Base-by-base conservation (phyloP, 2,329 filamentous ascomycete genomes). In the Colletotrichum sp. region DNA sequence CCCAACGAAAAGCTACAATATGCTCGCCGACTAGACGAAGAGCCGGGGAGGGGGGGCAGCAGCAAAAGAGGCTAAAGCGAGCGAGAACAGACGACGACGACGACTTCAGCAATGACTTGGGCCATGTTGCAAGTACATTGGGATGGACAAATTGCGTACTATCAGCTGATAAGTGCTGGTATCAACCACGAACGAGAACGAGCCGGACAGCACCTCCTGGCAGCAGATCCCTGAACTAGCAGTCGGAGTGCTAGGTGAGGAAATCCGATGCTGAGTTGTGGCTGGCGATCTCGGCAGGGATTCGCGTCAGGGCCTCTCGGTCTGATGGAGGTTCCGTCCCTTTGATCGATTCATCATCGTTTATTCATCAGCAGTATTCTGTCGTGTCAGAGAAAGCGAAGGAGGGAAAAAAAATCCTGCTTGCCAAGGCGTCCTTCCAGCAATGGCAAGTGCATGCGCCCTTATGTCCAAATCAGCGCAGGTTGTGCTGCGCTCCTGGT, bases 221-320 rank as follows among this genome's bases (percentile, higher is more conserved):
- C 26, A 14, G 18, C 65, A 70, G 34, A 70, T 76, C 71, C 74
- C 43, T 69, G 71, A 21, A 70, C 36, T 26, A 67, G 71, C 61
- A 71, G 74, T 67, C 74, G 76, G 67, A 73, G 64, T 76, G 58
- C 67, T 76, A 65, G n/a, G 58, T 69, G 34, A 69, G 76, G 76
- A 70, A 75, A 75, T 56, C 76, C 76, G 74, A 77, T 68, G 73
- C 63, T 76, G 59, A 67, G 43, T 64, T 71, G 71, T 77, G 74
- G 76, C 71, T 76, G 76, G 68, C 76, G 74, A 77, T 76, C 76
- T 62, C 59, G 62, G 34, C 76, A 77, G 74, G 74, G 76, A 59
- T 76, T 61, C 66, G 43, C 28, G 43, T 73, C 65, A 55, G 69
- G 62, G 21, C 65, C 69, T 75, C 73, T 75, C 73, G 73, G 73